phyloP scores from a whole-genome alignment of 140 eudicot species.

The Erigeron philadelphicus region DNA sequence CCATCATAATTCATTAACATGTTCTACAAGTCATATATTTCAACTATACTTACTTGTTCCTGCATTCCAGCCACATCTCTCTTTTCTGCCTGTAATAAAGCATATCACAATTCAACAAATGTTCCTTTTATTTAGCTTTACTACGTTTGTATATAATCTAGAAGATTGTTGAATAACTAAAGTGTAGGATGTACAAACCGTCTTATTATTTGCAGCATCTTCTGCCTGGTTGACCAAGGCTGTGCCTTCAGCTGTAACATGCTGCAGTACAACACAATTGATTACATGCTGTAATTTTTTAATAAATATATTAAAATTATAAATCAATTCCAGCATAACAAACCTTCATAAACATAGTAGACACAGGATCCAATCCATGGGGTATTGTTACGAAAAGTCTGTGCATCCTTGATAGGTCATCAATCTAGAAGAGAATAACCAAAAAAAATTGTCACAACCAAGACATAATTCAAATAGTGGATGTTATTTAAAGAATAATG shows the following conservation, averaged over 20 bases:
- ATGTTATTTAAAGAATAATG: neutral
- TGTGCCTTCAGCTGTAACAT: slow-evolving; percentile 88
- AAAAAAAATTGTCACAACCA: too few species aligned
- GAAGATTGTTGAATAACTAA: too few species aligned
- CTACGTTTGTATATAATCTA: neutral
- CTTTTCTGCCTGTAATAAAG: slow-evolving; percentile 67
- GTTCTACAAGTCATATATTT: neutral
- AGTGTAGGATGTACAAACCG: slow-evolving; percentile 36
- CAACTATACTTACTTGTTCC: slow-evolving; percentile 54
- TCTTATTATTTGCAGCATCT: slow-evolving; percentile 84
- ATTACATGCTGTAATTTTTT: neutral
- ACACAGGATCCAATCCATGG: neutral
- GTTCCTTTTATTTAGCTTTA: neutral
- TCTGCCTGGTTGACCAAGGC: slow-evolving; percentile 88
- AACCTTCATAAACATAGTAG: neutral
- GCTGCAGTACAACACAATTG: slow-evolving; percentile 40
- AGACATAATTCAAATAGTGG: neutral
- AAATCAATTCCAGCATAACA: neutral
- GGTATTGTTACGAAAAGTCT: neutral
- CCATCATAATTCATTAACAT: neutral
- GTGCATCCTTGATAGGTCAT: neutral
- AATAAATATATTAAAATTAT: neutral
- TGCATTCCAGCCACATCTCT: slow-evolving; percentile 78
- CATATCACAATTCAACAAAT: too few species aligned
- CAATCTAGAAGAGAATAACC: neutral